Evolutionary conservation across 768 basidiomycete species (phyloP).

Genomic region (Boletus rubropictus): DNA sequence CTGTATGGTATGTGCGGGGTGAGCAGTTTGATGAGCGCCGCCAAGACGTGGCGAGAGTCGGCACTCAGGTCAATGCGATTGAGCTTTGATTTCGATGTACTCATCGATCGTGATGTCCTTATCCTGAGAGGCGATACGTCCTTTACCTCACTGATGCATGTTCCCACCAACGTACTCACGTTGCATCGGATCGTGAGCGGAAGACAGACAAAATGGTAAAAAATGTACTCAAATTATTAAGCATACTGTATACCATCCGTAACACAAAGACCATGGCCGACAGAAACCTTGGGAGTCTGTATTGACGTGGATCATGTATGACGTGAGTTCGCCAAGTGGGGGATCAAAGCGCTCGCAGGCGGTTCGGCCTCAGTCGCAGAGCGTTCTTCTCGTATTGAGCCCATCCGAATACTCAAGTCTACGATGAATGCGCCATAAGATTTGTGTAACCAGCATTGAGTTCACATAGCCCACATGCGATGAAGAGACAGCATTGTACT

Average conservation of each 20-base stretch:
- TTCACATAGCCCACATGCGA: slow-evolving; percentile 9
- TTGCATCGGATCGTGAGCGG: too few species aligned
- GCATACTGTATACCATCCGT: too few species aligned
- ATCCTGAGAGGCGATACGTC: too few species aligned
- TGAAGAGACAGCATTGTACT: background rate
- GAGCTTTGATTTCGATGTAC: background rate
- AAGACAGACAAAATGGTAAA: too few species aligned
- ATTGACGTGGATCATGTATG: too few species aligned
- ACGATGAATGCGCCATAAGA: background rate
- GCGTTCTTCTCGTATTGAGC: slow-evolving; percentile 5
- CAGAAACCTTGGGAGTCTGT: too few species aligned
- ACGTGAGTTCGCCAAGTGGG: too few species aligned
- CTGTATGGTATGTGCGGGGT: slow-evolving; percentile 11
- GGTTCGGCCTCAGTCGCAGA: slow-evolving; percentile 4
- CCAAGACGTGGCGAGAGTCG: background rate
- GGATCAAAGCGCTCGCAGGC: background rate
- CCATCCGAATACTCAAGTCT: background rate
- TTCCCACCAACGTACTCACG: too few species aligned
- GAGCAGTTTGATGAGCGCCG: slow-evolving; percentile 11
- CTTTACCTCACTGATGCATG: too few species aligned
- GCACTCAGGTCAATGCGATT: slow-evolving; percentile 9
- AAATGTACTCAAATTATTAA: too few species aligned
- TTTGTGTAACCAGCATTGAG: slow-evolving; percentile 14
- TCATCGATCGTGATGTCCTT: background rate
- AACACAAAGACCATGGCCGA: too few species aligned